phyloP scores from a whole-genome alignment of 306 rosid species.

The Carpinus fangiana region DNA sequence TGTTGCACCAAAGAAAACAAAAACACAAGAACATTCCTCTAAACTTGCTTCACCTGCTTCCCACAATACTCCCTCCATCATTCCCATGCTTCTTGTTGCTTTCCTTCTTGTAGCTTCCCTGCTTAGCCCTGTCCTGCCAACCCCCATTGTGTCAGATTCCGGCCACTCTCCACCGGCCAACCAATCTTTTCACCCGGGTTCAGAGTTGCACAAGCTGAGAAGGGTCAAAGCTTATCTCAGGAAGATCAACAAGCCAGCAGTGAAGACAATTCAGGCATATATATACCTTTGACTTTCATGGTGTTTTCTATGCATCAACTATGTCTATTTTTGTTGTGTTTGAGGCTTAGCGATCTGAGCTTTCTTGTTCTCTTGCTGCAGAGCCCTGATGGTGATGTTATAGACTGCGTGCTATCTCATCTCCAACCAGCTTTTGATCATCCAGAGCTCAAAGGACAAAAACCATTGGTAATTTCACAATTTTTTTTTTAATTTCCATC shows the following conservation, averaged over 20 bases:
- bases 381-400: constrained; percentile 97
- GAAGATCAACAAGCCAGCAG: constrained; percentile 78
- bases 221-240: constrained; percentile 49
- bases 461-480: constrained; percentile 70
- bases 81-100: constrained; percentile 57
- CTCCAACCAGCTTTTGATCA: constrained; percentile 96
- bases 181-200: constrained; percentile 50
- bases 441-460: constrained; percentile 66
- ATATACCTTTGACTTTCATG: constrained; percentile 4
- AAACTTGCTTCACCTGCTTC: constrained; percentile 47
- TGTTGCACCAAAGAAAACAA: constrained; percentile 47
- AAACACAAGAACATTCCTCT: constrained; percentile 45
- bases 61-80: constrained; percentile 28
- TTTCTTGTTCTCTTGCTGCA: constrained; percentile 38
- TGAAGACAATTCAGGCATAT: constrained; percentile 84
- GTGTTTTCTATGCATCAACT: background rate
- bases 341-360: constrained; percentile 27
- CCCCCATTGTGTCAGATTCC: constrained; percentile 38
- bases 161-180: constrained; percentile 42
- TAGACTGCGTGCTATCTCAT: constrained; percentile 81
- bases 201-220: constrained; percentile 44
- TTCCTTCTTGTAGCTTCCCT: constrained; percentile 57
- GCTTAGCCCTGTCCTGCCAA: constrained; percentile 50
- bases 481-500: background rate
- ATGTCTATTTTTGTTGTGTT: background rate